These are phyloP conservation scores for Santalum album DNA, from an alignment of 164 flowering plant genomes.

Conservation along the genomic window DNA sequence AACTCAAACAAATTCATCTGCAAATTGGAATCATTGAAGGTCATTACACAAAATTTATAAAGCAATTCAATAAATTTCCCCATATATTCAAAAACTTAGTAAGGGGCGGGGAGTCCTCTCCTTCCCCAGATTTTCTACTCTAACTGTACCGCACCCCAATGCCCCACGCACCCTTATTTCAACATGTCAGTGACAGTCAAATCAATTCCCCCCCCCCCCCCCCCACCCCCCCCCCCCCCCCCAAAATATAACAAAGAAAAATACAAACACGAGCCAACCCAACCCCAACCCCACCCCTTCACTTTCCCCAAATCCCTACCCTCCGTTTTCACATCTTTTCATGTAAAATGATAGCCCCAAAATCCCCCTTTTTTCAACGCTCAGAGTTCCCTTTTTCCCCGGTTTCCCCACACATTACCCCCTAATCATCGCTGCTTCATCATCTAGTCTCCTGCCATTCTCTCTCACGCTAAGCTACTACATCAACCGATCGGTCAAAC, in stretches of 20 bases:
- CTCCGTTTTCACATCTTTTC: conserved; percentile 18
- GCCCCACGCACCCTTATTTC: conserved; percentile 19
- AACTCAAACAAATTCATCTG: too few species aligned
- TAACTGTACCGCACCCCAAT: background rate
- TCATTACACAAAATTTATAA: too few species aligned
- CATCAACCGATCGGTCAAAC: conserved; percentile 77
- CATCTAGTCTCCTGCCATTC: background rate
- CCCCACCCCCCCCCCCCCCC: too few species aligned
- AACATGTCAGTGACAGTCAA: conserved; percentile 24
- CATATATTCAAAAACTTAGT: too few species aligned
- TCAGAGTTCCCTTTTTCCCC: background rate
- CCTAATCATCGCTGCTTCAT: background rate
- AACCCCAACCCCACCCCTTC: too few species aligned
- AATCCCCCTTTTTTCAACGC: conserved; percentile 20
- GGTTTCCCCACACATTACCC: background rate
- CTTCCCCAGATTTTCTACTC: background rate
- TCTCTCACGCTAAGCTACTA: conserved; percentile 14
- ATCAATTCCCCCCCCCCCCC: conserved; percentile 18
- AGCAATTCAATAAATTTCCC: too few species aligned
- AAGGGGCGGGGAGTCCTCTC: too few species aligned
- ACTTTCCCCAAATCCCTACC: conserved; percentile 3
- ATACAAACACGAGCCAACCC: too few species aligned
- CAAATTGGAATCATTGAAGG: too few species aligned
- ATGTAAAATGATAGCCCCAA: conserved; percentile 13
- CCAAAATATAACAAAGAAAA: too few species aligned